phyloP scores from a whole-genome alignment of 192 early-diverging fungal genomes.

The Umbelopsis sp. region DNA sequence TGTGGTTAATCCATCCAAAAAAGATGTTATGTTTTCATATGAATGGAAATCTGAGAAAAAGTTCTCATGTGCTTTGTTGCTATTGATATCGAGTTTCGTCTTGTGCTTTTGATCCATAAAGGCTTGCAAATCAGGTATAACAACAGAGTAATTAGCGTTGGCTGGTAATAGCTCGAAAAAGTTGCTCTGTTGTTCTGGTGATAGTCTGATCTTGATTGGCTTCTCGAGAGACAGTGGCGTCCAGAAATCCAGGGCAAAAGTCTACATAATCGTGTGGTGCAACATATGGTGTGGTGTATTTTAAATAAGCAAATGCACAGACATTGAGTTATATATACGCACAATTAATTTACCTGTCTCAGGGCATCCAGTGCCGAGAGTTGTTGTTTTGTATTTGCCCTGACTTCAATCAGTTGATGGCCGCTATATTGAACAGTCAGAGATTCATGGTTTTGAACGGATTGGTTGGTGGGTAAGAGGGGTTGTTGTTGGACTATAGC shows the following conservation, averaged over 20 bases:
- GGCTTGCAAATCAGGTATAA: neutral
- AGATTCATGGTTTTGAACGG: neutral
- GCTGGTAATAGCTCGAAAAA: neutral
- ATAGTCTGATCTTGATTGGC: neutral
- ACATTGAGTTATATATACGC: neutral
- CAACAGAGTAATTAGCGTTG: neutral
- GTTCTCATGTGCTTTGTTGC: neutral
- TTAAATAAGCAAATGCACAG: neutral
- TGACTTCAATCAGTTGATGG: neutral
- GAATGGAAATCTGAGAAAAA: slow-evolving; percentile 24
- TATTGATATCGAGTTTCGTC: neutral
- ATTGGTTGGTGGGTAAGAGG: neutral
- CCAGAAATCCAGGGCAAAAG: slow-evolving; percentile 19
- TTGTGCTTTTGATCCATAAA: neutral
- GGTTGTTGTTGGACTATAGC: neutral
- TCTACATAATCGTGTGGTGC: neutral
- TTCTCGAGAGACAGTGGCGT: slow-evolving; percentile 3
- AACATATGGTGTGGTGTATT: too few relatives aligned
- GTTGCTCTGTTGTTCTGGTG: neutral
- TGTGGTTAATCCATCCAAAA: slow-evolving; percentile 33
- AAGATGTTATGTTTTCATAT: slow-evolving; percentile 17
- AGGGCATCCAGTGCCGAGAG: slow-evolving; percentile 11
- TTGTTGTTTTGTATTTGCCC: neutral
- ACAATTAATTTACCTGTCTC: neutral
- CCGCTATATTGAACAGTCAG: neutral